phyloP scores from a whole-genome alignment of 2,329 filamentous ascomycete species.

The Colletotrichum navitas region DNA sequence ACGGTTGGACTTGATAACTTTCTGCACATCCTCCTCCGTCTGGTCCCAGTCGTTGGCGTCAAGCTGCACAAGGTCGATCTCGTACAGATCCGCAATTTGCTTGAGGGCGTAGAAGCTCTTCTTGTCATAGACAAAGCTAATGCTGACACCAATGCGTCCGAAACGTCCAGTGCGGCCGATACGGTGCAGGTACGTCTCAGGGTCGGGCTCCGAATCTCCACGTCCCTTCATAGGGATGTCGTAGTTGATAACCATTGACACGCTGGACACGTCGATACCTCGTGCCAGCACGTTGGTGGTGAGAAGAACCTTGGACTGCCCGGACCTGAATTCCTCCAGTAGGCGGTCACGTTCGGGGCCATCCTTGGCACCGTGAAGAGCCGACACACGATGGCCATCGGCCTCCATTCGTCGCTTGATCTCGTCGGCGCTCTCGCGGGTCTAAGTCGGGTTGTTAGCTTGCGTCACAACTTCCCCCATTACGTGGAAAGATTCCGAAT shows the following conservation, averaged over 20 bases:
- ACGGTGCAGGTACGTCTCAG: constrained; percentile 96
- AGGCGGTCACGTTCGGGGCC: constrained; percentile 85
- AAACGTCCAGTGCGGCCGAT: constrained; percentile 98
- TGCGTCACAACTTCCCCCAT: neutral
- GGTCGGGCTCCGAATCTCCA: constrained; percentile 86
- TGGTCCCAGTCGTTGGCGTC: constrained; percentile 91
- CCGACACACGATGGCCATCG: constrained; percentile 93
- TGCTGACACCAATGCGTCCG: constrained; percentile 93
- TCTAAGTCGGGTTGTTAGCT: constrained; percentile 62
- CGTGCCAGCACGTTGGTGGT: constrained; percentile 97
- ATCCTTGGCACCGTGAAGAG: constrained; percentile 89
- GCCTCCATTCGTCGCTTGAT: constrained; percentile 88
- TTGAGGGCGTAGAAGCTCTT: constrained; percentile 84
- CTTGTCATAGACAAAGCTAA: constrained; percentile 92
- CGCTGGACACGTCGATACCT: constrained; percentile 90
- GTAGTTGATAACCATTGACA: constrained; percentile 99
- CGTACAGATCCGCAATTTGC: constrained; percentile 84
- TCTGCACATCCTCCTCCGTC: constrained; percentile 85
- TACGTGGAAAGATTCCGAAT: constrained; percentile 43
- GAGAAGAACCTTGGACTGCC: constrained; percentile 94
- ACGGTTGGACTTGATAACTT: constrained; percentile 79
- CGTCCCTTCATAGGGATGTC: constrained; percentile 82
- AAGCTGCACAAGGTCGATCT: constrained; percentile 83
- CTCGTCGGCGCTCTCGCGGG: constrained; percentile 84
- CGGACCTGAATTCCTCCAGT: constrained; percentile 87